Base-by-base conservation (phyloP, 2,329 filamentous ascomycete species). In the Venturia effusa region DNA sequence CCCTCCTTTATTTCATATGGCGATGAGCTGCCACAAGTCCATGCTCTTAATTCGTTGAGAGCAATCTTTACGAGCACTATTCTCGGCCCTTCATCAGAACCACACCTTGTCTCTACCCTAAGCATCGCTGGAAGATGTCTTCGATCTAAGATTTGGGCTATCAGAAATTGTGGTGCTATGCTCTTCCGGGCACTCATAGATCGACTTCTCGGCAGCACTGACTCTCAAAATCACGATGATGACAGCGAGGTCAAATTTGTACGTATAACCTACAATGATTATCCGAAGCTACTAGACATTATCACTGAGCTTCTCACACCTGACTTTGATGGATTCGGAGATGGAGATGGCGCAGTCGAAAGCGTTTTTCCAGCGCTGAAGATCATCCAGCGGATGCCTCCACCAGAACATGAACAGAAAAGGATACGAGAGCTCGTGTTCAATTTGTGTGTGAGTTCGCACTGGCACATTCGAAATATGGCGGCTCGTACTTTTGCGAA, bases 21-120 rank as follows among this genome's bases (percentile, higher is more conserved):
- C 19, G 62, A 64, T 64, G 40, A 55, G 7, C 37, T 64, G 34
- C 62, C 81, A 37, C 80, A 88, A 48, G 62, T 77, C 97, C 94
- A 99, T 74, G 92, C 94, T 0, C 83, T 96, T 71, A 99, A 99
- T 72, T 96, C 90, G 66, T 78, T 99, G 64, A 94, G 94, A 71
- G 92, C 96, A 67, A 87, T 96, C 1, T 94, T 97, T 74, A 93
- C 90, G 64, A 92, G 88, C 68, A 90, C 91, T 0, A 84, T 85
- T 61, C 80, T 97, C 17, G 82, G 89, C 34, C 84, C 85, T 64
- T 82, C 83, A 62, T 89, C 90, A 0, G 90, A 96, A 69, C 79
- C 79, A 0, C 88, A 92, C 68, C 80, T 97, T 8, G 86, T 89
- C 10, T 80, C 84, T 37, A 88, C 88, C 40, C 80, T 99, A 4